Evolutionary conservation across 495 filamentous ascomycete species (phyloP), one percentile per base, ranked within the genome.

Genomic region (Pyrenopolyporus hunteri): DNA sequence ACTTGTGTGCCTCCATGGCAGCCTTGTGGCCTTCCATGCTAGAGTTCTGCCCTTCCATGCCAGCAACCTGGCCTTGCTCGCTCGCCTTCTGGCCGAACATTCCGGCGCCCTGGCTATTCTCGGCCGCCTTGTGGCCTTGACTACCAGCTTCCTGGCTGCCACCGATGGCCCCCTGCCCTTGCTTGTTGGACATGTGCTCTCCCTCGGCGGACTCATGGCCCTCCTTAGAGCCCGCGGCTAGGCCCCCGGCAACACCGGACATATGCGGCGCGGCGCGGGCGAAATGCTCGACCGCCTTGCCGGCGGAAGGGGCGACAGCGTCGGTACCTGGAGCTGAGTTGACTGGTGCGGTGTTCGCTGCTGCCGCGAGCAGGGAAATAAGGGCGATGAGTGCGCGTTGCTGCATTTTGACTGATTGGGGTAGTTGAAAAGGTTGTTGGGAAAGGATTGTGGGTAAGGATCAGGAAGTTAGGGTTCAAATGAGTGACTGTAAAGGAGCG

Each of bases 371-470:
- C 36, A 65, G 37, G 50, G 62, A 33, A 50, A 65, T 40, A 32
- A 59, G 16, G 28, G 62, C 56, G 45, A 65, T 16, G 32, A 65
- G 6, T 13, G 37, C 31, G 28, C 56, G 49, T 40, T 65, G 62
- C 62, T 65, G 62, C 62, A 65, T 65, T 60, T 65, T 65, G 59
- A 17, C 2, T 19, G 31, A 45, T 53, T 44, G 13, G 37, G 23
- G 3, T n/a, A 19, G 10, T 9, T 6, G 11, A 7, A 29, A 33
- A 32, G 32, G 28, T 23, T n/a, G n/a, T n/a, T n/a, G n/a, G n/a
- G n/a, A n/a, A n/a, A n/a, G n/a, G n/a, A n/a, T n/a, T n/a, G n/a
- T n/a, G 23, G 6, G 11, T n/a, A 23, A 2, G 7, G 33, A 23
- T 29, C 20, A n/a, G 20, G 10, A 33, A 33, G n/a, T 26, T 2